A percentile compares a stretch with the other conserved stretches of the same genome.
Evolutionary conservation across 108 stramenopile species (phyloP).

Genomic region (Nitzschia sp.): DNA sequence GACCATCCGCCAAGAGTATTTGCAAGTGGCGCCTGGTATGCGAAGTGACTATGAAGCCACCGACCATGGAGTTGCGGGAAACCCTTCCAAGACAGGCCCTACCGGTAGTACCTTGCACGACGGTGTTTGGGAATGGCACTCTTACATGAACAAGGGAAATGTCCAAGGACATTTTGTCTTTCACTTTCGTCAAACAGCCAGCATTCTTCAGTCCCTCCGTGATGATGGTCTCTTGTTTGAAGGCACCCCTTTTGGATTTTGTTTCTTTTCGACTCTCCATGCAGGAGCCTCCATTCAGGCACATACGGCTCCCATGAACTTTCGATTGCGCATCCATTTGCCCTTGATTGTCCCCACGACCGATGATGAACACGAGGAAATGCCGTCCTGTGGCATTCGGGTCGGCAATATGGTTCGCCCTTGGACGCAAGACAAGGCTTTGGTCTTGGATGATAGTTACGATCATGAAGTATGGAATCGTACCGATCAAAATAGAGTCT

Average conservation of each 20-base stretch:
- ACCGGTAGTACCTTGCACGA: slow-evolving; percentile 42
- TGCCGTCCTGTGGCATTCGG: slow-evolving; percentile 77
- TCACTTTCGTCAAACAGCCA: slow-evolving; percentile 73
- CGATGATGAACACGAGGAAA: slow-evolving; percentile 5
- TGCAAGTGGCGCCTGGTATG: slow-evolving; percentile 36
- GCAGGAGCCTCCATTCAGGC: slow-evolving; percentile 64
- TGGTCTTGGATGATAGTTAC: slow-evolving; percentile 95
- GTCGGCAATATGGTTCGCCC: slow-evolving; percentile 74
- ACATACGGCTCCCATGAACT: slow-evolving; percentile 93
- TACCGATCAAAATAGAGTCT: slow-evolving; percentile 61
- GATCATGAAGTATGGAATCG: slow-evolving; percentile 98
- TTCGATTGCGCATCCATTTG: slow-evolving; percentile 91
- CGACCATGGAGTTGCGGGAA: slow-evolving; percentile 26
- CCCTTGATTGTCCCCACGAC: slow-evolving; percentile 84
- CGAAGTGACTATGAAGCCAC: slow-evolving; percentile 59
- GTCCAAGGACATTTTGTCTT: slow-evolving; percentile 50
- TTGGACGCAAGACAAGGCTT: slow-evolving; percentile 81
- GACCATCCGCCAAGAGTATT: slow-evolving; percentile 70
- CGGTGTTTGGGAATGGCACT: slow-evolving; percentile 89
- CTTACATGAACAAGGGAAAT: slow-evolving; percentile 75
- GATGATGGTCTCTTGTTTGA: slow-evolving; percentile 35
- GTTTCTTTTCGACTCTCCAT: slow-evolving; percentile 84
- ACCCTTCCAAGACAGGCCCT: background rate
- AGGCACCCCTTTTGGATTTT: slow-evolving; percentile 84
- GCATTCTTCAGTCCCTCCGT: slow-evolving; percentile 54